Conservation (phyloP, 768 basidiomycete genomes). For the Termitomyces sp. region DNA sequence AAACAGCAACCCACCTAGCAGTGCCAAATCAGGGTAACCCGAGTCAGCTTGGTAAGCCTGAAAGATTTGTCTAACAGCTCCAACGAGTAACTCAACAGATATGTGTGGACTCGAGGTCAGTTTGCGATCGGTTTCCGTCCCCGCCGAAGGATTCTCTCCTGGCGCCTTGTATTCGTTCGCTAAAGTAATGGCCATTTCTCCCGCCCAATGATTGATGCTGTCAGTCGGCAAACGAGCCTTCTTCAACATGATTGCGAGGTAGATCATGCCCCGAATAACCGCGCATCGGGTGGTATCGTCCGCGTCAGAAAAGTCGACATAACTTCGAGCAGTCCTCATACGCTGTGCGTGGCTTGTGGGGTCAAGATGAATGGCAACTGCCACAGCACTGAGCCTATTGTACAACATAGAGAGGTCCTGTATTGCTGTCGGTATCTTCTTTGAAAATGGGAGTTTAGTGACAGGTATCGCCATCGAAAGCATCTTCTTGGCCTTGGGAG, state of each 20-base stretch:
- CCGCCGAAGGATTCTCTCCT: not conserved
- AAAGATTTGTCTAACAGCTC: conserved; percentile 20
- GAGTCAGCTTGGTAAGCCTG: conserved; percentile 2
- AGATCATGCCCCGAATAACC: conserved; percentile 73
- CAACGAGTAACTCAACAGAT: conserved; percentile 11
- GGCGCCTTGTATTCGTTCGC: conserved; percentile 47
- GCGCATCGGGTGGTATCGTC: conserved; percentile 62
- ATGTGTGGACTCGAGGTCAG: not conserved
- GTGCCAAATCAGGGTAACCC: conserved; percentile 58
- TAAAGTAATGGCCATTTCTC: conserved; percentile 53
- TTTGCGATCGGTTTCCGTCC: not conserved
- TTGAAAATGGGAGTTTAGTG: conserved; percentile 61
- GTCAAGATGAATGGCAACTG: conserved; percentile 67
- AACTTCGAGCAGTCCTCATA: conserved; percentile 61
- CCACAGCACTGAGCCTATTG: conserved; percentile 76
- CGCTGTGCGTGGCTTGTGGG: conserved; percentile 43
- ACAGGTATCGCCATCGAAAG: conserved; percentile 71
- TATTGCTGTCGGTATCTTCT: conserved; percentile 41
- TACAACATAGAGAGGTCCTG: conserved; percentile 71
- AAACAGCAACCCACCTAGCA: conserved; percentile 25
- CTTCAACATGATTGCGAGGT: conserved; percentile 59
- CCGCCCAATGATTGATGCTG: conserved; percentile 60
- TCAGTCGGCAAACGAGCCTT: conserved; percentile 47
- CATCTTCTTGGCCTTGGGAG: conserved; percentile 57
- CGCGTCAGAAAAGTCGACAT: conserved; percentile 63